Evolutionary conservation across 768 basidiomycete genomes (phyloP).

Genomic region (Boletus vinaceobasis): DNA sequence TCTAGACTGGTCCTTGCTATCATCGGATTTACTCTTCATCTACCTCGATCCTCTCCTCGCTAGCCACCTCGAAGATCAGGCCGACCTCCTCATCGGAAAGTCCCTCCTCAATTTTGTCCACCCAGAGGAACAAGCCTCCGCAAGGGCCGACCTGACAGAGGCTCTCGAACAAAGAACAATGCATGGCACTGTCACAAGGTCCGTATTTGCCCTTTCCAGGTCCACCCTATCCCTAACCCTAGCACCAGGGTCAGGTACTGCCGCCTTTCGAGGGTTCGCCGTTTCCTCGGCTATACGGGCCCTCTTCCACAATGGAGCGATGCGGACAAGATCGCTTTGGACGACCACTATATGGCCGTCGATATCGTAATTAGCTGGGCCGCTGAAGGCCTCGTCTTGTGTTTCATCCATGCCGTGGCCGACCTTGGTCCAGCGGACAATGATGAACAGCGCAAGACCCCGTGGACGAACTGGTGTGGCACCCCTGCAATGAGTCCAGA

Average conservation of each 20-base stretch:
- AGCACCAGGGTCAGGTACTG: constrained; percentile 69
- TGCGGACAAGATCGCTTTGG: constrained; percentile 64
- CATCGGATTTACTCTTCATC: constrained; percentile 71
- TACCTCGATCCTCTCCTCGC: constrained; percentile 82
- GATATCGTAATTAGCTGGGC: constrained; percentile 91
- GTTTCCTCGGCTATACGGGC: constrained; percentile 64
- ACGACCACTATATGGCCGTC: constrained; percentile 78
- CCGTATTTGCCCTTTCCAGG: constrained; percentile 15
- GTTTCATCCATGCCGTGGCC: constrained; percentile 82
- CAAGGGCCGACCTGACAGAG: constrained; percentile 67
- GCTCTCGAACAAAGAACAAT: constrained; percentile 72
- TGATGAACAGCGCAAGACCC: constrained; percentile 67
- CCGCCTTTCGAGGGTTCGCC: constrained; percentile 70
- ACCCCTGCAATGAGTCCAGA: constrained; percentile 59
- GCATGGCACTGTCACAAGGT: constrained; percentile 83
- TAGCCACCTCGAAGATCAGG: constrained; percentile 68
- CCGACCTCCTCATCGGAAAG: constrained; percentile 63
- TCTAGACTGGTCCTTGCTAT: constrained; percentile 78
- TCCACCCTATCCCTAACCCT: constrained; percentile 22
- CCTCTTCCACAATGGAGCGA: constrained; percentile 54
- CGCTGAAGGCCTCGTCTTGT: constrained; percentile 80
- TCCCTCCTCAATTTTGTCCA: constrained; percentile 77
- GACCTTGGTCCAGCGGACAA: constrained; percentile 71
- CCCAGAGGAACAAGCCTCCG: constrained; percentile 77
- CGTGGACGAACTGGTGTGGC: constrained; percentile 89